Base-by-base conservation (phyloP, 2,329 filamentous ascomycete species). In the Mycocentrospora acerina region DNA sequence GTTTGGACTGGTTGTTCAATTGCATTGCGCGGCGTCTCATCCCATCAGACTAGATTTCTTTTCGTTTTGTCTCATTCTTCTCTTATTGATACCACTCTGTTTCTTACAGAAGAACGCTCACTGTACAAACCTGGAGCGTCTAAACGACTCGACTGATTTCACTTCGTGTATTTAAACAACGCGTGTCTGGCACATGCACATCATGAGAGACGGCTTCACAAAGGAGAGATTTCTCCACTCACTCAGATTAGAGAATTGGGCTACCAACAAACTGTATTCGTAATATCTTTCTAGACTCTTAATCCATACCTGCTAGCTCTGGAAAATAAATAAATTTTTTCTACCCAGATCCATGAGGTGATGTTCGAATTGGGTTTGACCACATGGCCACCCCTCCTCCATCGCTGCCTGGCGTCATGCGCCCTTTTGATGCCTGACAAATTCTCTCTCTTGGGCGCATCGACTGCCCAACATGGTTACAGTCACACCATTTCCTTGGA, bases 21-120 rank as follows among this genome's bases (percentile, higher is more conserved):
- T n/a, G 25, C 25, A 27, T 12, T 27, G 11, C 25, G 11, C 12
- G 25, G 25, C 11, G n/a, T 24, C 4, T 24, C 7, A 7, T 33
- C 7, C 31, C 4, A 10, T 33, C 19, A n/a, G n/a, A n/a, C n/a
- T n/a, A 14, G 12, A 27, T 27, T 5, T 27, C 11, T 27, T 14
- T 12, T 27, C 25, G 5, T 27, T 27, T 27, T 33, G 15, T 17
- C 9, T 24, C 29, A 19, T 7, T 33, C 32, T 35, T 35, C 33
- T 35, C 29, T 36, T 38, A 29, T 44, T 25, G 34, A 25, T 31
- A 6, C 27, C 29, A 33, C 29, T 14, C 38, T 44, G 32, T 54
- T 46, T 55, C 49, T 50, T 44, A 51, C 42, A 58, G 55, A 57
- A 56, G 49, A 50, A 53, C 55, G 51, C 50, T 59, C 55, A 47